Base-by-base conservation (phyloP, 2,329 filamentous ascomycete genomes). In the Zymoseptoria tritici region DNA sequence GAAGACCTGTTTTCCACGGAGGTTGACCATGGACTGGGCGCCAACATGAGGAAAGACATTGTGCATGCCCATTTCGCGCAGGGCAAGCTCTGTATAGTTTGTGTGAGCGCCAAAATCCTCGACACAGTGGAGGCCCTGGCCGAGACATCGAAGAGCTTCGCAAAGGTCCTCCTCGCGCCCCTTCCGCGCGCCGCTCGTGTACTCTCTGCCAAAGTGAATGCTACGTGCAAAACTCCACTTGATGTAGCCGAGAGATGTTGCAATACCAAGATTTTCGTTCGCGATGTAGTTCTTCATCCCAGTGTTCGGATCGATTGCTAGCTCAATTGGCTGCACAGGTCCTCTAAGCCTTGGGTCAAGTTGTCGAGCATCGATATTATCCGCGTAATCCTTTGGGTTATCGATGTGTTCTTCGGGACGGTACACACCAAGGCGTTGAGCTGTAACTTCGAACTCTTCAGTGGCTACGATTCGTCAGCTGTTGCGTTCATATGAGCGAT, bases 241-340 rank as follows among this genome's bases (percentile, higher is more conserved):
- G 61, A 74, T 68, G 57, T 72, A 97, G 49, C 89, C 92, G 7
- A 89, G 80, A 64, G 91, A 96, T 20, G 94, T 99, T 1, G 92
- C 90, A 89, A 92, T 97, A 49, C 84, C 83, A 4, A 91, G 90
- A 13, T 77, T 79, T 73, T 97, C 93, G 70, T 97, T 97, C 61
- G 93, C 86, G 66, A 99, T 97, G 74, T 99, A 99, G 73, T 97
- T 97, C 76, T 97, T 99, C 93, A 99, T 96, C n/a, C 92, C 92
- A 0, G 90, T 94, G 20, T 70, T 66, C 3, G 67, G 67, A 63
- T 81, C 79, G 9, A 81, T 68, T 4, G 75, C 75, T 11, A 81
- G 69, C 63, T 81, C 79, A 42, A 73, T 70, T 6, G 75, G 74
- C 19, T 68, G 65, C 8, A 97, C 85, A 4, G 70, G 70, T 0